These are phyloP conservation scores for Boletus reticulatus DNA, from an alignment of 768 basidiomycete genomes.

Conservation along the genomic window DNA sequence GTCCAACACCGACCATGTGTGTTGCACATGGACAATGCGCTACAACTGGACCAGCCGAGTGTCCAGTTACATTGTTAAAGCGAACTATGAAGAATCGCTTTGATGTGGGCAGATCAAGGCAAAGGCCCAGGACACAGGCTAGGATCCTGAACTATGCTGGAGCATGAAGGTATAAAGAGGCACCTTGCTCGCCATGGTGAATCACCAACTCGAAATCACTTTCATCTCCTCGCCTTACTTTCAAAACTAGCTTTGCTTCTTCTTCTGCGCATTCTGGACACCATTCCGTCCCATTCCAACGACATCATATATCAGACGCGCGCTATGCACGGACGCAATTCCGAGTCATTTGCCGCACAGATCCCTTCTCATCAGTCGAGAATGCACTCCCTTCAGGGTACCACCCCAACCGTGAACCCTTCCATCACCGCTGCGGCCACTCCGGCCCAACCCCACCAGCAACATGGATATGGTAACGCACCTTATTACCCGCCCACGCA, in stretches of 20 bases:
- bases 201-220: not conserved
- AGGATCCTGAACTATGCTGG: not conserved
- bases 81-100: too few relatives aligned
- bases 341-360: not conserved
- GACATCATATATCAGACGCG: not conserved
- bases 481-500: not conserved
- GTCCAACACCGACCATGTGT: too few relatives aligned
- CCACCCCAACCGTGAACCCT: not conserved
- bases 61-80: too few relatives aligned
- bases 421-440: not conserved
- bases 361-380: not conserved
- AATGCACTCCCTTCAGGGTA: not conserved
- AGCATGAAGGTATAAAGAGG: conserved; percentile 1
- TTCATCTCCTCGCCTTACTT: not conserved
- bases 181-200: not conserved
- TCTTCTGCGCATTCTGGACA: not conserved
- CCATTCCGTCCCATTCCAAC: not conserved
- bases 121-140: too few relatives aligned
- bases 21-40: too few relatives aligned
- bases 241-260: not conserved
- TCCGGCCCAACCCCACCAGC: not conserved
- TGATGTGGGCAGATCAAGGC: too few relatives aligned
- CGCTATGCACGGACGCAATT: not conserved
- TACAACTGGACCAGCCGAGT: too few relatives aligned
- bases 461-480: not conserved